Percentiles rank a stretch among this genome's conserved stretches.
phyloP scores from a whole-genome alignment of 78 protist species.

The Dictyostelium purpureum region DNA sequence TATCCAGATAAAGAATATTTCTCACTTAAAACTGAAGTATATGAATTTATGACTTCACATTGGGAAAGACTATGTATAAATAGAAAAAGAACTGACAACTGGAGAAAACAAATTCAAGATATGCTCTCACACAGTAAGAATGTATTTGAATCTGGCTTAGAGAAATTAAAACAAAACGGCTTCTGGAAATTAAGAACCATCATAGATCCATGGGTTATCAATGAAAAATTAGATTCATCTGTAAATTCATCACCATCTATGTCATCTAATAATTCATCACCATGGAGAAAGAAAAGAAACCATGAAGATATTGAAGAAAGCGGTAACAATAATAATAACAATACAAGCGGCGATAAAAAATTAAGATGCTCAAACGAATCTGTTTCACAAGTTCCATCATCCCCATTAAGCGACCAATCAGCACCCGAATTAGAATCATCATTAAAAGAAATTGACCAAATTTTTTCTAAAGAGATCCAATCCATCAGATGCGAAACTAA shows the following conservation, averaged over 20 bases:
- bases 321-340: not conserved
- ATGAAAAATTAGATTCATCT: not conserved
- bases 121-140: conserved; percentile 32
- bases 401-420: not conserved
- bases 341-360: not conserved
- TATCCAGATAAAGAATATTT: conserved; percentile 37
- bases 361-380: not conserved
- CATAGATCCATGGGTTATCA: conserved; percentile 36
- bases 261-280: not conserved
- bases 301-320: not conserved
- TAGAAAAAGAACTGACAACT: conserved; percentile 34
- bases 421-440: not conserved
- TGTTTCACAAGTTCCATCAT: not conserved
- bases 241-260: not conserved
- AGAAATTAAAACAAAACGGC: conserved; percentile 49
- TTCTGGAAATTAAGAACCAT: conserved; percentile 29
- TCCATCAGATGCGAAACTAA: not conserved
- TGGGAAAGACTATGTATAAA: conserved; percentile 42
- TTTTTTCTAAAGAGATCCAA: conserved; percentile 1
- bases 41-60: conserved; percentile 41
- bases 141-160: conserved; percentile 39
- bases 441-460: not conserved
- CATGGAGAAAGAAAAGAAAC: not conserved
- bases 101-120: conserved; percentile 64
- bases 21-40: conserved; percentile 32